Percentiles rank a stretch among this genome's conserved stretches.
These are phyloP conservation scores for Cystobasidium onofrii DNA, from an alignment of 768 basidiomycete genomes.

Conservation along the genomic window DNA sequence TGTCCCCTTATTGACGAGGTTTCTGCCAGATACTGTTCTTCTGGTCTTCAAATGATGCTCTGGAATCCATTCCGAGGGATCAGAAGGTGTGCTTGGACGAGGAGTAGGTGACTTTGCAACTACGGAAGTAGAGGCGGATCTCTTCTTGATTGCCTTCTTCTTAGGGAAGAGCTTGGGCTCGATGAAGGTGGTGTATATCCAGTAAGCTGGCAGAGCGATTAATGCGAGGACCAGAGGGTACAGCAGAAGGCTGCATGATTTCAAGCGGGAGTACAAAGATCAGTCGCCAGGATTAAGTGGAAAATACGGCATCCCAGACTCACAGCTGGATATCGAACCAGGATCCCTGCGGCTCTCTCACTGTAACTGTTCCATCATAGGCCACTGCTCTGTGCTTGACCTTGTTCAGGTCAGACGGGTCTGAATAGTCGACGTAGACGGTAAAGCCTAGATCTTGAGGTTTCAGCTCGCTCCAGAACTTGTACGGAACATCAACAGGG, in stretches of 20 bases:
- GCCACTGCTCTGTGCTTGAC: slow-evolving; percentile 38
- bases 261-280: not conserved
- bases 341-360: slow-evolving; percentile 44
- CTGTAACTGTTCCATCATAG: slow-evolving; percentile 46
- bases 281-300: not conserved
- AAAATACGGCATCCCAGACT: slow-evolving; percentile 1
- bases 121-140: not conserved
- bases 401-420: slow-evolving; percentile 21
- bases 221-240: slow-evolving; percentile 44
- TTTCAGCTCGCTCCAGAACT: slow-evolving; percentile 28
- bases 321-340: slow-evolving; percentile 46
- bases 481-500: slow-evolving; percentile 28
- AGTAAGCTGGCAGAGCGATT: slow-evolving; percentile 41
- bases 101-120: slow-evolving; percentile 24
- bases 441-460: slow-evolving; percentile 19
- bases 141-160: slow-evolving; percentile 22
- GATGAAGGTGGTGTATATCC: slow-evolving; percentile 43
- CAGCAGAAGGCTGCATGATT: slow-evolving; percentile 42
- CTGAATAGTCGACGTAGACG: slow-evolving; percentile 31
- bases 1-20: slow-evolving; percentile 22
- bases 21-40: slow-evolving; percentile 15
- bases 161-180: slow-evolving; percentile 32
- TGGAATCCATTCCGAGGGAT: slow-evolving; percentile 48
- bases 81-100: slow-evolving; percentile 36
- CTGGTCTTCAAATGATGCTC: slow-evolving; percentile 43